phyloP scores from a whole-genome alignment of 1,139 yeast species.

The Yamadazyma triangularis region DNA sequence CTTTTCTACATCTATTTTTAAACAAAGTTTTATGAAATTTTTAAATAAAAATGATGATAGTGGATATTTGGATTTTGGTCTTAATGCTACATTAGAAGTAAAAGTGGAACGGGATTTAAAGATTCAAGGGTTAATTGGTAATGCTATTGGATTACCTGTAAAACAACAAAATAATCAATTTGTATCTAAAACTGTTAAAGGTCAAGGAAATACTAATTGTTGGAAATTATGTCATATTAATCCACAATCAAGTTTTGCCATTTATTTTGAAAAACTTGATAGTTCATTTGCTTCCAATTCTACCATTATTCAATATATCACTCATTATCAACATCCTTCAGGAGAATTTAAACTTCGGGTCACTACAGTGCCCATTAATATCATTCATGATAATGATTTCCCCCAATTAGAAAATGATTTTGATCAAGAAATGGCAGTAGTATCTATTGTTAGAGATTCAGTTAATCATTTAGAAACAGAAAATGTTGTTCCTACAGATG shows the following conservation, averaged over 20 bases:
- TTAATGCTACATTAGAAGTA: constrained; percentile 57
- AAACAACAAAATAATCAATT: constrained; percentile 24
- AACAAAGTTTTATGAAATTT: constrained; percentile 56
- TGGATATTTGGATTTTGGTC: constrained; percentile 41
- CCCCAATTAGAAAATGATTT: constrained; percentile 39
- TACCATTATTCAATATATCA: constrained; percentile 55
- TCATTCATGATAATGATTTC: constrained; percentile 41
- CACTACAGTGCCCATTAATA: constrained; percentile 45
- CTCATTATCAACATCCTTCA: constrained; percentile 64
- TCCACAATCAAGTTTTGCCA: constrained; percentile 55
- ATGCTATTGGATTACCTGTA: constrained; percentile 42
- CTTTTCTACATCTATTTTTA: constrained; percentile 60
- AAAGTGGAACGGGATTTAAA: constrained; percentile 46
- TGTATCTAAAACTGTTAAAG: constrained; percentile 30
- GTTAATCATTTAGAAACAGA: constrained; percentile 39
- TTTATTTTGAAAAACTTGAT: constrained; percentile 52
- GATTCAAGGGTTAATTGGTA: constrained; percentile 57
- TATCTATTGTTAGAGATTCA: constrained; percentile 53
- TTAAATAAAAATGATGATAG: constrained; percentile 33
- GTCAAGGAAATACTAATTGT: constrained; percentile 52
- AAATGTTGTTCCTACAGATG: constrained; percentile 64
- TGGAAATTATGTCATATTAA: constrained; percentile 58
- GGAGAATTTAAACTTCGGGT: constrained; percentile 45
- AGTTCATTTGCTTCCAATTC: constrained; percentile 29
- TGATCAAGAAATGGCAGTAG: constrained; percentile 71